Evolutionary conservation across 257 asterid species (phyloP).

Genomic region (Echites panduratus): DNA sequence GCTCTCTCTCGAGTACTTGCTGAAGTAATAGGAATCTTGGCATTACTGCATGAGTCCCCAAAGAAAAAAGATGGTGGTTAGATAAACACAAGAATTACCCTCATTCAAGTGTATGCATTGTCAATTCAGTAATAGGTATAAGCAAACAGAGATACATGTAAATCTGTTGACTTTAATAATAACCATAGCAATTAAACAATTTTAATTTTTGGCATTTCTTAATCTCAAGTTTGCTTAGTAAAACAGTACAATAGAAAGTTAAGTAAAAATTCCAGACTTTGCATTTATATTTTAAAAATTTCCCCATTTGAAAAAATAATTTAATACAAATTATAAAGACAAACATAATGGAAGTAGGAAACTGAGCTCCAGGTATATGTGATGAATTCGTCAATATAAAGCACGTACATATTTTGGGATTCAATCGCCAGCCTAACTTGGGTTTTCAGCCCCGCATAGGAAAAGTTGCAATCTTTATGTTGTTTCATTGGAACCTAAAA

Average conservation of each 20-base stretch:
- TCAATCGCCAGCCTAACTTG: conserved; percentile 96
- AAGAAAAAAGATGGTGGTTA: conserved; percentile 4
- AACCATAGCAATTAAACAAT: neutral
- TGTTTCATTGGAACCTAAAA: conserved; percentile 96
- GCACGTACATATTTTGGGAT: conserved; percentile 67
- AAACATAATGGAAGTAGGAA: conserved; percentile 10
- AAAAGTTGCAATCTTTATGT: conserved; percentile 93
- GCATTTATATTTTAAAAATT: no score
- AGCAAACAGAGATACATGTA: neutral
- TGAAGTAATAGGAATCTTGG: conserved; percentile 59
- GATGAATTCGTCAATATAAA: conserved; percentile 5
- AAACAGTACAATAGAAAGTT: neutral
- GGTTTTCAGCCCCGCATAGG: conserved; percentile 96
- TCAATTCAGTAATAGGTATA: neutral
- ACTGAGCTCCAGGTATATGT: neutral
- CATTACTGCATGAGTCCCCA: conserved; percentile 46
- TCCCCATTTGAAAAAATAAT: neutral
- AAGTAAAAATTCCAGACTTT: neutral
- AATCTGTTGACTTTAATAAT: neutral
- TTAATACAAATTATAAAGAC: neutral
- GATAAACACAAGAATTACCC: neutral
- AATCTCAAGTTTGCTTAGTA: neutral
- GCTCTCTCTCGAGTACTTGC: conserved; percentile 62
- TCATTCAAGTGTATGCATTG: neutral
- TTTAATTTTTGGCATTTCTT: neutral